Evolutionary conservation across 2,329 filamentous ascomycete genomes (phyloP), one percentile per base, ranked within the genome.

Genomic region (Cladosporium velox): DNA sequence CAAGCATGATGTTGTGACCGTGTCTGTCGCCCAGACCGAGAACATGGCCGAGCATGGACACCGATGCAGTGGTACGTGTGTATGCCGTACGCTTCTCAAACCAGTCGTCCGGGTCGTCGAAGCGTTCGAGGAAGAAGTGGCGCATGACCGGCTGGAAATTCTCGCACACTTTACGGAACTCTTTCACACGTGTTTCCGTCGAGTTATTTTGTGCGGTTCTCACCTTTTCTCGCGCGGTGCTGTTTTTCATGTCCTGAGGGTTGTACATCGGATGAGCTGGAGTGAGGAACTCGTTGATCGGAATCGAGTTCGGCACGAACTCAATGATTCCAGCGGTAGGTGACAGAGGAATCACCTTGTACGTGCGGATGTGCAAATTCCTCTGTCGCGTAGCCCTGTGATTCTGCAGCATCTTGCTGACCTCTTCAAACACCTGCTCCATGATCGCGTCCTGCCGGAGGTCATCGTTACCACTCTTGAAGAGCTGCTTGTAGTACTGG

Each of bases 391-490:
- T 97, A 14, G 89, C 86, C 65, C 92, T 89, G 77, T 98, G 93
- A 59, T 91, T 89, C 76, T 91, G 91, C 30, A 99, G 83, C 26
- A 99, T 86, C 61, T 91, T 91, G 66, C 93, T 98, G 26, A 97
- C 95, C 78, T 96, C 93, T 66, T 93, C 92, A 77, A 99, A 99
- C 1, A 99, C 95, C 79, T 99, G 95, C 78, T 99, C 96, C 96
- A 99, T 99, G 82, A 89, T 99, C 54, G 94, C 92, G 74, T 99
- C 95, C 80, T 99, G 95, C 10, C 96, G 91, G 14, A 99, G 85
- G 76, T 99, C 94, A 77, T 99, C 95, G 74, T 94, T 94, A 21
- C 95, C 93, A 68, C 93, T 93, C 83, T 99, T 99, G 76, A 97
- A 89, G 83, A 99, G 83, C 79, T 97, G 93, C 77, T 91, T 97